Evolutionary conservation across 768 basidiomycete species (phyloP).

Genomic region (Russula brevipes): DNA sequence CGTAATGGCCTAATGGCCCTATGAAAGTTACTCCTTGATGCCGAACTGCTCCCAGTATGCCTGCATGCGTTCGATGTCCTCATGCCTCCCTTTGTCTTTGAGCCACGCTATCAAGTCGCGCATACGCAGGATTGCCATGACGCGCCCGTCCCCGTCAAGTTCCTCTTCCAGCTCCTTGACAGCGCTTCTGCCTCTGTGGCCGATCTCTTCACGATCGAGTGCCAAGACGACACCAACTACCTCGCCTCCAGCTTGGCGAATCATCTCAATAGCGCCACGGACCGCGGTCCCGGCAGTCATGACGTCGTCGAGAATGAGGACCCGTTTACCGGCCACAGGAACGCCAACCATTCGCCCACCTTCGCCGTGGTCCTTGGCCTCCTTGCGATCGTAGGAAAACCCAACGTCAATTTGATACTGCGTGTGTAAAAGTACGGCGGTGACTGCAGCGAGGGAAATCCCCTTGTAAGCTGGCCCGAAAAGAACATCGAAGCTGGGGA

Average conservation of each 20-base stretch:
- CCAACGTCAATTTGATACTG: constrained; percentile 62
- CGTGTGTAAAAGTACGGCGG: constrained; percentile 68
- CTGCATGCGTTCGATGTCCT: constrained; percentile 66
- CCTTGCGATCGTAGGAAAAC: constrained; percentile 92
- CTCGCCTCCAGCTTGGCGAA: constrained; percentile 62
- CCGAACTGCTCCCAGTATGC: constrained; percentile 75
- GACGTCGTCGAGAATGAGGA: constrained; percentile 93
- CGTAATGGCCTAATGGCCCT: background rate
- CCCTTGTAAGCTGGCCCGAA: constrained; percentile 99
- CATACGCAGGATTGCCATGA: constrained; percentile 80
- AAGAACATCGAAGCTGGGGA: constrained; percentile 66
- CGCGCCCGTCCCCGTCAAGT: constrained; percentile 61
- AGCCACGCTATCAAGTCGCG: constrained; percentile 81
- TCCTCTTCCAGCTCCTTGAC: constrained; percentile 77
- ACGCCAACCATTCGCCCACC: constrained; percentile 89
- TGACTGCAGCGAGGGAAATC: constrained; percentile 85
- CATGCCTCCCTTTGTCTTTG: constrained; percentile 56
- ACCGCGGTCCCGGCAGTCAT: constrained; percentile 92
- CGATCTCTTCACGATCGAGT: constrained; percentile 83
- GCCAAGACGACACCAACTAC: constrained; percentile 86
- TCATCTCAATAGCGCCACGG: constrained; percentile 72
- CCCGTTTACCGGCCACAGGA: constrained; percentile 68
- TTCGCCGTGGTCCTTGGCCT: constrained; percentile 94
- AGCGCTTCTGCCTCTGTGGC: constrained; percentile 65
- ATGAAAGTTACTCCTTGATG: constrained; percentile 38